Evolutionary conservation across 495 filamentous ascomycete genomes (phyloP).

Genomic region (Aspergillus steynii): DNA sequence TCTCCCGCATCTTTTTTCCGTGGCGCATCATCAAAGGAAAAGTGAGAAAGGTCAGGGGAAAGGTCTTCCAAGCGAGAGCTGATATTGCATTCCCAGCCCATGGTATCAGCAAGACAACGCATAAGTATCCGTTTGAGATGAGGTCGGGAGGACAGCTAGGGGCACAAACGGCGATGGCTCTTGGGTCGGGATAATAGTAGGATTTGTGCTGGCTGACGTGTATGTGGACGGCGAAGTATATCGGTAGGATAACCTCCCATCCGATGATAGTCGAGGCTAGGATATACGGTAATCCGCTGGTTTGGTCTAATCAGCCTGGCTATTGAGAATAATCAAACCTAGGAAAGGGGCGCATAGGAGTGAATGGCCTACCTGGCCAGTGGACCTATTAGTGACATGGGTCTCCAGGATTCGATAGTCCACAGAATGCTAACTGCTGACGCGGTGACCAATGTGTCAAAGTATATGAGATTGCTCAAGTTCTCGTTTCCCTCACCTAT

Average conservation of each 20-base stretch:
- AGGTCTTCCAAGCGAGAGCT: no score
- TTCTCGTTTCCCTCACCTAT: not conserved
- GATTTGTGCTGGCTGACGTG: slow-evolving; percentile 2
- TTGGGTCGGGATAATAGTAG: slow-evolving; percentile 14
- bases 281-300: slow-evolving; percentile 3
- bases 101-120: no score
- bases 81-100: no score
- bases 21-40: no score
- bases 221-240: slow-evolving; percentile 10
- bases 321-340: no score
- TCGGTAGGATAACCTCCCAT: slow-evolving; percentile 6
- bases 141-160: no score
- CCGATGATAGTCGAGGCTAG: slow-evolving; percentile 1
- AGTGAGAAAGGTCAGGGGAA: no score
- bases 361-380: slow-evolving; percentile 3
- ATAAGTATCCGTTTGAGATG: no score
- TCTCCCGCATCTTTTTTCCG: no score
- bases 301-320: not conserved
- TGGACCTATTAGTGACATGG: not conserved
- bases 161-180: slow-evolving; percentile 1
- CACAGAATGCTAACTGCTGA: not conserved
- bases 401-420: slow-evolving; percentile 2
- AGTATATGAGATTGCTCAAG: not conserved
- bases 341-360: no score
- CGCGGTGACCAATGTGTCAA: not conserved